A percentile compares a stretch with the other conserved stretches of the same genome.
phyloP scores from a whole-genome alignment of 352 stramenopile genomes.

The Globisporangium iwayamae region DNA sequence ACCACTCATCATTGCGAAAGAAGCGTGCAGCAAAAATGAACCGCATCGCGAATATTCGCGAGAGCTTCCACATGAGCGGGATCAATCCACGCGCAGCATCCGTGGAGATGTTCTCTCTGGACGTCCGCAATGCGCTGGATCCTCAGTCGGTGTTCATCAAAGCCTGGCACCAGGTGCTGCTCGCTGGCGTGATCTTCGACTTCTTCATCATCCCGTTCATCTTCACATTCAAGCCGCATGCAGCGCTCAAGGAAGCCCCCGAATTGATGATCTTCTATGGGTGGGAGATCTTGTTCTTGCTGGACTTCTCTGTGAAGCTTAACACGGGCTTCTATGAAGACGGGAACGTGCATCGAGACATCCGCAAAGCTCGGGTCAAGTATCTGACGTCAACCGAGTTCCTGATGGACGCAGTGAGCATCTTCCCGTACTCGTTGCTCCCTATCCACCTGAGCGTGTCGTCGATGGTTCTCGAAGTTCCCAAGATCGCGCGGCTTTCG shows the following conservation, averaged over 20 bases:
- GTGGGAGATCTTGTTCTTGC: slow-evolving; percentile 46
- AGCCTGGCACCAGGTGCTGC: slow-evolving; percentile 53
- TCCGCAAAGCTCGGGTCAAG: slow-evolving; percentile 27
- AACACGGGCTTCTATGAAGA: slow-evolving; percentile 59
- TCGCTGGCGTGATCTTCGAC: slow-evolving; percentile 50
- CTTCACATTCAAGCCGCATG: slow-evolving; percentile 39
- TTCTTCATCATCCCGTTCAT: slow-evolving; percentile 56
- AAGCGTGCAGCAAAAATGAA: slow-evolving; percentile 1
- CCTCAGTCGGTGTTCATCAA: slow-evolving; percentile 37
- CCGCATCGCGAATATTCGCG: slow-evolving; percentile 4
- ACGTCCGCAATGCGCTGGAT: slow-evolving; percentile 45
- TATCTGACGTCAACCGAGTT: slow-evolving; percentile 56
- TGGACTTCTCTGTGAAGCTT: slow-evolving; percentile 54
- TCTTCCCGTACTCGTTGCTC: slow-evolving; percentile 38
- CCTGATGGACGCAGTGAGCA: slow-evolving; percentile 39
- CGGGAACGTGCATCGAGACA: slow-evolving; percentile 53
- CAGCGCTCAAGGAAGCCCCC: slow-evolving; percentile 5
- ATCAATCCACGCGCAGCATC: neutral
- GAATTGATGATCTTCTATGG: slow-evolving; percentile 25
- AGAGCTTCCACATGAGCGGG: slow-evolving; percentile 11
- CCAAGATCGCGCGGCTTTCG: slow-evolving; percentile 42
- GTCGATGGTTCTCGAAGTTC: slow-evolving; percentile 27
- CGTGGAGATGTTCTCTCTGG: slow-evolving; percentile 7
- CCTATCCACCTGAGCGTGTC: slow-evolving; percentile 4
- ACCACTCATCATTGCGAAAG: neutral